Base-by-base conservation (phyloP, 805 yeast species). In the Komagataella kurtzmanii region DNA sequence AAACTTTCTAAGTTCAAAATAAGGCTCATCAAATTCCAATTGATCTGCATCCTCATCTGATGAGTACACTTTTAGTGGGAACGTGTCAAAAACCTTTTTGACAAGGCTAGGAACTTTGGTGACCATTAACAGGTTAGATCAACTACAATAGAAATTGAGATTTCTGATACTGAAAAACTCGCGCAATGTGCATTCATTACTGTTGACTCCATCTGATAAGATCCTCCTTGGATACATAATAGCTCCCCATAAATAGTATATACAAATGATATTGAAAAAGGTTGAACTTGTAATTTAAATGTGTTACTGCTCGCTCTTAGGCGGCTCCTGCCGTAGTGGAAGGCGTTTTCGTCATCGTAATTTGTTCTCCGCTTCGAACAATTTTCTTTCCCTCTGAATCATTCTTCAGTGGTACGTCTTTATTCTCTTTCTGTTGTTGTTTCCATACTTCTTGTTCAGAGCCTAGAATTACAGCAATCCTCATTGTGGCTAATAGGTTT, bases 381-480 rank as follows among this genome's bases (percentile, higher is more conserved):
- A 81, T 81, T 49, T 68, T 65, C 55, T 73, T 71, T 7, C 85
- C 83, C 51, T 72, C 73, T 17, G 79, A 65, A 58, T 79, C 82
- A 49, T 67, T 71, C 51, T 75, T 77, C 45, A 79, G 62, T 6
- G 80, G 80, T 40, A 77, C 81, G 61, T 67, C 82, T 71, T 76
- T 84, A 74, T 77, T 85, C 74, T 72, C 85, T 54, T 61, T 71
- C 72, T 71, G 82, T 68, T 76, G 88, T 65, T 74, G 80, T 65
- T 81, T 80, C 95, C 96, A 87, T 21, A 86, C 86, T 58, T 85
- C 84, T 54, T 81, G 85, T 57, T 88, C 91, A 55, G 85, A 77
- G 14, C 87, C 85, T 54, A 89, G 80, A 30, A 86, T 72, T 23
- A 86, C 90, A 0, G 95, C 96, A 14, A 90, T 83, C 60, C 98